Evolutionary conservation across 2,329 filamentous ascomycete species (phyloP).

Genomic region (Fusarium subglutinans): DNA sequence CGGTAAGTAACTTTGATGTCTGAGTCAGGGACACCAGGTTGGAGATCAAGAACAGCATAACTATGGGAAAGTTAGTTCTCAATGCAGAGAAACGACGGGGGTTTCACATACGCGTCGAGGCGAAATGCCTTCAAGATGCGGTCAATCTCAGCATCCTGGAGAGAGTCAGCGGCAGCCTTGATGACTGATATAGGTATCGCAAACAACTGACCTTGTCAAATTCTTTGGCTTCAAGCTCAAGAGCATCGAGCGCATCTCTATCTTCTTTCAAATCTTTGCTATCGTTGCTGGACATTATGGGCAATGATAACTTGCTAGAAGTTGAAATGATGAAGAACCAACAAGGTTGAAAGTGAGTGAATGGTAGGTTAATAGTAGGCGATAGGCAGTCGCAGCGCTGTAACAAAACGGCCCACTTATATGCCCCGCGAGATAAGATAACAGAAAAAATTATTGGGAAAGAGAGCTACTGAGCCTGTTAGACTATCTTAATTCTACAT

Average conservation of each 20-base stretch:
- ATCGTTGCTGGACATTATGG: slow-evolving; percentile 50
- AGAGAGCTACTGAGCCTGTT: slow-evolving; percentile 9
- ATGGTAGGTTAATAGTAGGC: background rate
- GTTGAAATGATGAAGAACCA: slow-evolving; percentile 13
- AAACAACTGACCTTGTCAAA: slow-evolving; percentile 78
- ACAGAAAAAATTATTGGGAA: slow-evolving; percentile 49
- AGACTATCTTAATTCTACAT: slow-evolving; percentile 9
- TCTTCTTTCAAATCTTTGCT: slow-evolving; percentile 62
- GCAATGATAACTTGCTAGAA: background rate
- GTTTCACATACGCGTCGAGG: slow-evolving; percentile 63
- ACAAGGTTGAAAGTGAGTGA: slow-evolving; percentile 3
- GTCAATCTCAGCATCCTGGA: slow-evolving; percentile 91
- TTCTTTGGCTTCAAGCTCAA: slow-evolving; percentile 87
- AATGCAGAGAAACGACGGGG: background rate
- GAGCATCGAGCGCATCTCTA: slow-evolving; percentile 79
- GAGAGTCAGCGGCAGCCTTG: slow-evolving; percentile 29
- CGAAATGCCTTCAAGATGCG: slow-evolving; percentile 92
- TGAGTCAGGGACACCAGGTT: slow-evolving; percentile 92
- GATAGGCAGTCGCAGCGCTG: slow-evolving; percentile 1
- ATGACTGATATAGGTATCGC: slow-evolving; percentile 28
- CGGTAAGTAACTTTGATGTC: slow-evolving; percentile 96
- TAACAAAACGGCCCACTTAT: slow-evolving; percentile 34
- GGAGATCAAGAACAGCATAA: slow-evolving; percentile 94
- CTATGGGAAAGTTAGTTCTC: slow-evolving; percentile 51
- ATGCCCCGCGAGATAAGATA: slow-evolving; percentile 53